Evolutionary conservation across 2,329 filamentous ascomycete species (phyloP), one percentile per base, ranked within the genome.

Genomic region (Clonostachys rosea): DNA sequence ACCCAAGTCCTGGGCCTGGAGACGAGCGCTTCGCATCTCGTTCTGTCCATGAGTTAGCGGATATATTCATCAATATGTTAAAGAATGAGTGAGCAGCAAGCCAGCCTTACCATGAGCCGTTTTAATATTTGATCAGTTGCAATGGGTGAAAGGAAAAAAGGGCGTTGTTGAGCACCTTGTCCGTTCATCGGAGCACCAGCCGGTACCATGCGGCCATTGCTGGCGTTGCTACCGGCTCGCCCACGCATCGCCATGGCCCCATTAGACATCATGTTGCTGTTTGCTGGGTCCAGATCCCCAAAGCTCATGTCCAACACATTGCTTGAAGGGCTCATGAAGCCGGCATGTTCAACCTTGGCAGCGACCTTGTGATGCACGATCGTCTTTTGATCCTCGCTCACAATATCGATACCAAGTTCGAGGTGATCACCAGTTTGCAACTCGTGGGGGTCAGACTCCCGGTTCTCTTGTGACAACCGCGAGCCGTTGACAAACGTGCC

Each of bases 291-390:
- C 33, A 97, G 75, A 58, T 97, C 92, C 42, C 90, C 90, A 70
- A 96, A 95, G 59, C 87, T 95, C 71, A 96, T 84, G 60, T 96
- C 91, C 56, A 95, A 68, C 42, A 91, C 80, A 60, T 88, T 95
- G 56, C 80, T 88, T 9, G 83, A 80, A 11, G 85, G 79, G 41
- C 79, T 84, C 52, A 91, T 81, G 53, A 92, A 86, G 7, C 94
- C 94, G 37, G 94, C 91, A 69, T 96, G 90, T 65, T 99, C 94
- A 47, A 99, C 91, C 63, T 95, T 95, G 47, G 94, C 91, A 17
- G 92, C 91, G 43, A 99, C 94, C 63, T 99, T 99, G 72, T 97
- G 94, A 62, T 99, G 94, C 13, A 99, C 91, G 30, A 99, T 91
- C 0, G 91, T 96, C 70, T 96, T 97, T 65, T 97, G 92, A 63